These are phyloP conservation scores for Colletotrichum sojae DNA, from an alignment of 2,329 filamentous ascomycete genomes.

Conservation along the genomic window DNA sequence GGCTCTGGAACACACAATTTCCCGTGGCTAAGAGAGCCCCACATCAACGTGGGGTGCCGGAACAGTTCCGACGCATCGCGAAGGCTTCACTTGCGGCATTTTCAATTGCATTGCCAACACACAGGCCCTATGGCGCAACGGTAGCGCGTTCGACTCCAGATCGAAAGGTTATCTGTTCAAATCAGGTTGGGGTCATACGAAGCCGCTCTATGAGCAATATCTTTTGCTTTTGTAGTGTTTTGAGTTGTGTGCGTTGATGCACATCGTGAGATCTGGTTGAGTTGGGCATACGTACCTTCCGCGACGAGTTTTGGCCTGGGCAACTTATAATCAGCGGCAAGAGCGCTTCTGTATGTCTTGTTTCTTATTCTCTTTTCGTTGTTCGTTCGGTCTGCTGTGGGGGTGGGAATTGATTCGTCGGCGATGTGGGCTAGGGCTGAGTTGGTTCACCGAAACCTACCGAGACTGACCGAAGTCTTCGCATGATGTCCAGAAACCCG, in stretches of 20 bases:
- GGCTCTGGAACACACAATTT: too few species aligned
- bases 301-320: too few species aligned
- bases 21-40: too few species aligned
- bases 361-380: too few species aligned
- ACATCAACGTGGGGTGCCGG: background rate
- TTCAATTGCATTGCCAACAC: background rate
- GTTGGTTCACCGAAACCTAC: background rate
- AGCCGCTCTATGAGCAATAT: background rate
- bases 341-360: too few species aligned
- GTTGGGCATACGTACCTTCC: too few species aligned
- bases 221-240: background rate
- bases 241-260: background rate
- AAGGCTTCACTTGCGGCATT: background rate
- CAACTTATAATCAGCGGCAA: too few species aligned
- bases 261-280: background rate
- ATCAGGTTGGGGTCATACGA: constrained; percentile 18
- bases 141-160: constrained; percentile 31
- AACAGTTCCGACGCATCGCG: background rate
- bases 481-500: background rate
- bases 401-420: background rate
- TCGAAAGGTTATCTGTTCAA: constrained; percentile 4
- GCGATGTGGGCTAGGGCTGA: background rate
- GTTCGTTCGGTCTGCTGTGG: background rate
- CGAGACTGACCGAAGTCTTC: background rate
- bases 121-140: constrained; percentile 30